These are phyloP conservation scores for Saturnispora gosingensis DNA, from an alignment of 805 yeast species.

Conservation along the genomic window DNA sequence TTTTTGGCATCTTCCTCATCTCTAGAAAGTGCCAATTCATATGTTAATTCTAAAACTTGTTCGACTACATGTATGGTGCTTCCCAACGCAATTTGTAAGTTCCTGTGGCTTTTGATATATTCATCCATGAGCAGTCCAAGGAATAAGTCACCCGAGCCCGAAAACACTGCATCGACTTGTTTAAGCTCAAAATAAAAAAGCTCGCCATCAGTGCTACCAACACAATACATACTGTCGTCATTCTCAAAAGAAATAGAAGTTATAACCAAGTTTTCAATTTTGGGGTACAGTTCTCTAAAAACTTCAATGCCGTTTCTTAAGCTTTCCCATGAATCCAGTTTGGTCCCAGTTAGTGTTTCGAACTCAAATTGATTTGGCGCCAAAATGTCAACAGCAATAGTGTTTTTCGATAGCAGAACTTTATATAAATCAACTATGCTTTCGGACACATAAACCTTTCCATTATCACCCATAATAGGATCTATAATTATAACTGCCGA, in stretches of 20 bases:
- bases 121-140: slow-evolving; percentile 50
- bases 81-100: slow-evolving; percentile 29
- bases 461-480: slow-evolving; percentile 91
- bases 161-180: slow-evolving; percentile 49
- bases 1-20: slow-evolving; percentile 1
- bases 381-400: slow-evolving; percentile 34
- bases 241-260: slow-evolving; percentile 40
- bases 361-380: slow-evolving; percentile 75
- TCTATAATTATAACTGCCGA: slow-evolving; percentile 59
- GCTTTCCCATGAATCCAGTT: slow-evolving; percentile 30
- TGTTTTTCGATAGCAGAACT: slow-evolving; percentile 32
- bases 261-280: slow-evolving; percentile 44
- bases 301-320: slow-evolving; percentile 31
- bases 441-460: slow-evolving; percentile 62
- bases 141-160: slow-evolving; percentile 71
- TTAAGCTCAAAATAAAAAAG: slow-evolving; percentile 34
- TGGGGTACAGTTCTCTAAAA: slow-evolving; percentile 35
- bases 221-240: slow-evolving; percentile 26
- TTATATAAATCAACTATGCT: slow-evolving; percentile 45
- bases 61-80: slow-evolving; percentile 34
- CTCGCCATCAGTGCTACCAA: slow-evolving; percentile 30
- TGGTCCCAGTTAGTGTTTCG: slow-evolving; percentile 45
- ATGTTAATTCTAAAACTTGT: slow-evolving; percentile 34
- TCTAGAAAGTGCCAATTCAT: slow-evolving; percentile 16
- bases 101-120: slow-evolving; percentile 26